Conservation (phyloP, 192 early-diverging fungal species). For the Mortierella antarctica region DNA sequence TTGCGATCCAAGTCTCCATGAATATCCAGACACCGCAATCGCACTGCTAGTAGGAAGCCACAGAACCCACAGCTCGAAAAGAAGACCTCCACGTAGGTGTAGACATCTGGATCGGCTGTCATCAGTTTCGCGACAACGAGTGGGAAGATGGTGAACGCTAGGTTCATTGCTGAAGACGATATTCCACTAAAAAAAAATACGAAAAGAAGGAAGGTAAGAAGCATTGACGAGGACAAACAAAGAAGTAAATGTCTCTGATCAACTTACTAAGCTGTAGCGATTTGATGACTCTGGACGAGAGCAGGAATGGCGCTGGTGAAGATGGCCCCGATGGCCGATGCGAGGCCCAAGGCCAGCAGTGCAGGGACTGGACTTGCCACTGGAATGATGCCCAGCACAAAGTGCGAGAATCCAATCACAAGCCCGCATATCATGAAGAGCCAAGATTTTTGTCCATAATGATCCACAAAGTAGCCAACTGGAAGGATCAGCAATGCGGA, state of each 20-base stretch:
- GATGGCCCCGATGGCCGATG: constrained; percentile 70
- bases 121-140: constrained; percentile 46
- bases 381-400: constrained; percentile 62
- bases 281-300: constrained; percentile 61
- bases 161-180: constrained; percentile 44
- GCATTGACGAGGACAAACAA: not conserved
- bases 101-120: constrained; percentile 24
- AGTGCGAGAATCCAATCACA: constrained; percentile 64
- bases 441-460: constrained; percentile 61
- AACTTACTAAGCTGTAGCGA: constrained; percentile 48
- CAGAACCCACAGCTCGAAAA: constrained; percentile 41
- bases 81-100: constrained; percentile 47
- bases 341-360: constrained; percentile 66
- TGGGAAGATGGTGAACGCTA: constrained; percentile 46
- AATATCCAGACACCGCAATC: constrained; percentile 30
- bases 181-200: constrained; percentile 28
- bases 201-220: not conserved
- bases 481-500: constrained; percentile 69
- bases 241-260: not conserved
- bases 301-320: constrained; percentile 72
- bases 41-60: constrained; percentile 37
- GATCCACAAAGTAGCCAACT: constrained; percentile 68
- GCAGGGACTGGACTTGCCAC: constrained; percentile 61
- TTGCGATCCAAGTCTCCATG: constrained; percentile 28
- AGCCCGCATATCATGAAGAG: constrained; percentile 65